These are phyloP conservation scores for Helminthosporium solani DNA, from an alignment of 2,329 filamentous ascomycete genomes.

Conservation along the genomic window DNA sequence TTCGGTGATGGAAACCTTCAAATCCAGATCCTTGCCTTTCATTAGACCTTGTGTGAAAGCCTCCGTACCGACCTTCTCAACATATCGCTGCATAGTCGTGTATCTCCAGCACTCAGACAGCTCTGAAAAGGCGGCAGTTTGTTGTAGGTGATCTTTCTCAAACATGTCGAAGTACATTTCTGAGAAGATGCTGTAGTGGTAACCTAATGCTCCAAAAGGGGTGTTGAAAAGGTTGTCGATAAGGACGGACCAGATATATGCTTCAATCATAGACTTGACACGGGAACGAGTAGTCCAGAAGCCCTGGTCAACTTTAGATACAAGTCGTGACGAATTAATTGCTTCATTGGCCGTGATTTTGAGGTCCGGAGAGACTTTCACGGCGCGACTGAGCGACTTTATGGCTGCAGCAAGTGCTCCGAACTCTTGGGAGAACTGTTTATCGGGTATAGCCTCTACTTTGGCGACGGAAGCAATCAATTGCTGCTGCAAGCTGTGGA, in stretches of 20 bases:
- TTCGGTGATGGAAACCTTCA: too few species aligned
- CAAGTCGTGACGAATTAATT: too few species aligned
- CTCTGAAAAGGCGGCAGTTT: conserved; percentile 1
- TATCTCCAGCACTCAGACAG: conserved; percentile 16
- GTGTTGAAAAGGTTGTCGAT: not conserved
- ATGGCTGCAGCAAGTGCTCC: conserved; percentile 10
- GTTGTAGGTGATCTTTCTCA: not conserved
- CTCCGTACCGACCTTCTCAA: not conserved
- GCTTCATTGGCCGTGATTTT: too few species aligned
- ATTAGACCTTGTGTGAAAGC: not conserved
- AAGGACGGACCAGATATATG: conserved; percentile 6
- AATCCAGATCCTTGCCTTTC: not conserved
- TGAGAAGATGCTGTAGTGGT: not conserved
- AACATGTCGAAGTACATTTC: conserved; percentile 3
- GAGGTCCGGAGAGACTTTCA: not conserved
- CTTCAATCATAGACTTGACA: conserved; percentile 14
- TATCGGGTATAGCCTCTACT: conserved; percentile 12
- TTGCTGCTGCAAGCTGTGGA: conserved; percentile 13
- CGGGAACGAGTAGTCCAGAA: conserved; percentile 9
- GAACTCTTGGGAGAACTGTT: conserved; percentile 16
- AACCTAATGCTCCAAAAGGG: conserved; percentile 5
- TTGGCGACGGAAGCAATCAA: conserved; percentile 19
- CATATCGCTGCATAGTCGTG: conserved; percentile 6
- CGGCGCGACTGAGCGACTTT: conserved; percentile 16
- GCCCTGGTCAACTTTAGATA: too few species aligned